Conservation (phyloP, 768 basidiomycete species). For the Russula brevipes region DNA sequence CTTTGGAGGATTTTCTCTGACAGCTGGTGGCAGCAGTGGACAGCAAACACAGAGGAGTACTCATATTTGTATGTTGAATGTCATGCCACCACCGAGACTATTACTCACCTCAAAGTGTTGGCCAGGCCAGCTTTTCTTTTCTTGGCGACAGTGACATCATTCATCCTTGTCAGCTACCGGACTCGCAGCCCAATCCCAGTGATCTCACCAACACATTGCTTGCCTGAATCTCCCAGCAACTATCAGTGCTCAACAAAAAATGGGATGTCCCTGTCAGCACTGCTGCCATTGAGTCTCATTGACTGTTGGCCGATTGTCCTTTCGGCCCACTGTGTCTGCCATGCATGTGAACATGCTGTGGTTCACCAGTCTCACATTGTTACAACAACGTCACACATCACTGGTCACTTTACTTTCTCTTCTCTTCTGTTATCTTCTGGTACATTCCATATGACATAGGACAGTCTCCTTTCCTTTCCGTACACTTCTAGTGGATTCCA, state of each 20-base stretch:
- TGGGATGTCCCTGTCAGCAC: not conserved
- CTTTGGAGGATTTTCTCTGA: too few relatives aligned
- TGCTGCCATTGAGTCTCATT: not conserved
- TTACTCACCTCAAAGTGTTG: not conserved
- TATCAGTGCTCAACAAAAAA: not conserved
- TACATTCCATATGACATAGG: too few relatives aligned
- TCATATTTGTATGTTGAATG: conserved; percentile 20
- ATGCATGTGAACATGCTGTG: conserved; percentile 22
- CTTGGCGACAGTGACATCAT: conserved; percentile 25
- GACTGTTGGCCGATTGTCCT: not conserved
- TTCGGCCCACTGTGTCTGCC: not conserved
- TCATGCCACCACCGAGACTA: not conserved
- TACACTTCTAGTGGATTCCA: too few relatives aligned
- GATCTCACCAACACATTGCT: conserved; percentile 15
- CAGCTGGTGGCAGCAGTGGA: too few relatives aligned
- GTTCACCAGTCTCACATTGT: conserved; percentile 17
- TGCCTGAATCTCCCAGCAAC: conserved; percentile 19
- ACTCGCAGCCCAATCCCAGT: conserved; percentile 17
- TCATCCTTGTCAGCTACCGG: conserved; percentile 25
- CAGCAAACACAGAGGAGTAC: conserved; percentile 23
- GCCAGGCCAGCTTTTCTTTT: conserved; percentile 28
- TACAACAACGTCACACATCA: too few relatives aligned
- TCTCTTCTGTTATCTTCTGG: too few relatives aligned
- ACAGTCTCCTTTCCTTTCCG: too few relatives aligned
- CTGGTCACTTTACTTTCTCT: too few relatives aligned